Evolutionary conservation across 2,329 filamentous ascomycete species (phyloP).

Genomic region (Colletotrichum eleusines): DNA sequence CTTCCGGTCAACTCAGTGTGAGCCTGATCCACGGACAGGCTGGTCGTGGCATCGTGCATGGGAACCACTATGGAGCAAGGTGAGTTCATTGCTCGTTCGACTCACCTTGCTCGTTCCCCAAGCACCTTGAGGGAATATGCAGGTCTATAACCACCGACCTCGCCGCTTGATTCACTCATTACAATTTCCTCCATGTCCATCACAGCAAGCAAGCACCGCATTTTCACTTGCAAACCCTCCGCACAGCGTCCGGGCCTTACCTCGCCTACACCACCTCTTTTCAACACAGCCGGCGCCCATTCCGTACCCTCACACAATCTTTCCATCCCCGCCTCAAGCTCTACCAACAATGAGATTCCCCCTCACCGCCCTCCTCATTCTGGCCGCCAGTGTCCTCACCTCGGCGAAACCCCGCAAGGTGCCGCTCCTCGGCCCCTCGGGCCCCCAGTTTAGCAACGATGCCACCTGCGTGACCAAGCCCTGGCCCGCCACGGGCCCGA

Average conservation of each 20-base stretch:
- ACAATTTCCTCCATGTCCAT: neutral
- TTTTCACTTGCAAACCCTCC: neutral
- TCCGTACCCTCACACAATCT: neutral
- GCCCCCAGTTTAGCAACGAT: neutral
- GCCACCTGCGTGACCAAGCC: neutral
- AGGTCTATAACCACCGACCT: neutral
- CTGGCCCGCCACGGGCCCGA: neutral
- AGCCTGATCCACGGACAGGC: neutral
- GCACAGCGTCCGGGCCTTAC: neutral
- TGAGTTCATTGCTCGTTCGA: no score
- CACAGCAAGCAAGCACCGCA: neutral
- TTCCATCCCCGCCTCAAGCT: no score
- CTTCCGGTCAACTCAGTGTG: neutral
- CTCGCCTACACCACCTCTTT: neutral
- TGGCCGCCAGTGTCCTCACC: neutral
- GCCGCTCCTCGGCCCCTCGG: neutral
- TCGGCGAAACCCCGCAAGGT: conserved; percentile 1
- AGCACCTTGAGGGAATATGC: neutral
- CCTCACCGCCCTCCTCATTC: neutral
- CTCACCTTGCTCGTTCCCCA: no score
- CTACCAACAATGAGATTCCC: neutral
- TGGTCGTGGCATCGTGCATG: neutral
- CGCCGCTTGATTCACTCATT: neutral
- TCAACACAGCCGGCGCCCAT: neutral
- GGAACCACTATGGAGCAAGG: neutral